These are phyloP conservation scores for Tremella yokohamensis DNA, from an alignment of 768 basidiomycete genomes.

Conservation along the genomic window DNA sequence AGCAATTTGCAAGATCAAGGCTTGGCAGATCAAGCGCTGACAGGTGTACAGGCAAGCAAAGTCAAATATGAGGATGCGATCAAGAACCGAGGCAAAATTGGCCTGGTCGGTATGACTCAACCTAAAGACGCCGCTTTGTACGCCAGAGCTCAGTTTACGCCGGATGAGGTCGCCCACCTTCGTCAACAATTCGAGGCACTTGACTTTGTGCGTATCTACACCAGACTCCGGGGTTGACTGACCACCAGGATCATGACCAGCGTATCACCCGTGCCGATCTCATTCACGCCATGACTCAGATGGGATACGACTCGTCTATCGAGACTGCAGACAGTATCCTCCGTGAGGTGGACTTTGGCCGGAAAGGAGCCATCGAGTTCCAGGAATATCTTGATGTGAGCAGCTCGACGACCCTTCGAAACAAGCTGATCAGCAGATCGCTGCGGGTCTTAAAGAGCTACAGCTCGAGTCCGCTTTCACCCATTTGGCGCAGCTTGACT, in stretches of 20 bases:
- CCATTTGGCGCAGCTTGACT: conserved; percentile 45
- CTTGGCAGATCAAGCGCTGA: neutral
- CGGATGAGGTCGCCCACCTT: conserved; percentile 56
- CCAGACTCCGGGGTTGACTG: neutral
- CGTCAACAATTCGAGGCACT: conserved; percentile 46
- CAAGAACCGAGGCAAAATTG: conserved; percentile 24
- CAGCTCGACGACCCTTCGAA: conserved; percentile 6
- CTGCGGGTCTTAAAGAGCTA: conserved; percentile 53
- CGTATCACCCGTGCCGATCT: conserved; percentile 63
- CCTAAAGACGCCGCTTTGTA: conserved; percentile 51
- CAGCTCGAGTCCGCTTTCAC: conserved; percentile 51
- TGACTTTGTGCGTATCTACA: conserved; percentile 46
- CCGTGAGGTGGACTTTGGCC: conserved; percentile 51
- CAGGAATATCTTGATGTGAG: conserved; percentile 85
- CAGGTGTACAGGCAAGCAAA: conserved; percentile 21
- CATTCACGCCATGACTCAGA: conserved; percentile 70
- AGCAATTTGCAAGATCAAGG: conserved; percentile 14
- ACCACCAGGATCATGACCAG: conserved; percentile 55
- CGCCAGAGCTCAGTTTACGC: conserved; percentile 59
- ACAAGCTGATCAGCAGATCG: conserved; percentile 39
- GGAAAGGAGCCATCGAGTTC: conserved; percentile 62
- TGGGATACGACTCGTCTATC: conserved; percentile 59
- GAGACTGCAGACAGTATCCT: conserved; percentile 49
- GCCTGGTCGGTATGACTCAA: conserved; percentile 37
- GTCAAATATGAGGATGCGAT: conserved; percentile 47